Evolutionary conservation across 2,329 filamentous ascomycete genomes (phyloP).

Genomic region (Aspergillus jensenii): DNA sequence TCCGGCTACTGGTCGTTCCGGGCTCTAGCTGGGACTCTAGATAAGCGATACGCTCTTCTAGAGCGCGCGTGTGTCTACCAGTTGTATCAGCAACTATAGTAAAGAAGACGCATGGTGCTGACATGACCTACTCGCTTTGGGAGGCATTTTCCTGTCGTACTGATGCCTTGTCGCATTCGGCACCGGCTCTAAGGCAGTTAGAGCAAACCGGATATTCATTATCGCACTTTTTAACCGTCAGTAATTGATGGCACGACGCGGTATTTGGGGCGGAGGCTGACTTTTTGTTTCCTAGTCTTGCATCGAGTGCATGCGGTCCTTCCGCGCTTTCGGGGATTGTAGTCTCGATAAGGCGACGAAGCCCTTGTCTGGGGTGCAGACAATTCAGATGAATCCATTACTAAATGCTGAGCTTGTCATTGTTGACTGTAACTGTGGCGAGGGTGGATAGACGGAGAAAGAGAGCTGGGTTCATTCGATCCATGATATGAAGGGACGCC

Average conservation of each 20-base stretch:
- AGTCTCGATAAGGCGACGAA: slow-evolving; percentile 27
- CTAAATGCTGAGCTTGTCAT: neutral
- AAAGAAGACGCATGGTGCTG: neutral
- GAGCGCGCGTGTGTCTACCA: slow-evolving; percentile 41
- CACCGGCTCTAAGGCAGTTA: slow-evolving; percentile 46
- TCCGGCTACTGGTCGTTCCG: slow-evolving; percentile 14
- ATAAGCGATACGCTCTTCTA: slow-evolving; percentile 44
- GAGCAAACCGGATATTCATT: slow-evolving; percentile 47
- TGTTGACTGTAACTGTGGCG: neutral
- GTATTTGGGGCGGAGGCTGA: slow-evolving; percentile 17
- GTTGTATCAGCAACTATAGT: slow-evolving; percentile 7
- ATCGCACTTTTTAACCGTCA: slow-evolving; percentile 38
- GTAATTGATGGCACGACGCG: neutral
- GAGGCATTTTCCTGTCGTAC: slow-evolving; percentile 40
- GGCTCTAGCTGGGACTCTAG: slow-evolving; percentile 39
- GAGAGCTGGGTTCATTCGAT: neutral
- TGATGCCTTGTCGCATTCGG: slow-evolving; percentile 44
- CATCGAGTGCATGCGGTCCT: slow-evolving; percentile 48
- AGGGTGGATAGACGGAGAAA: slow-evolving; percentile 3
- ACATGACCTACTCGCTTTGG: slow-evolving; percentile 33
- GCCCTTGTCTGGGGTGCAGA: slow-evolving; percentile 21
- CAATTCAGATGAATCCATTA: slow-evolving; percentile 22
- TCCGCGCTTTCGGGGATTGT: slow-evolving; percentile 47
- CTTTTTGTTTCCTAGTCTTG: slow-evolving; percentile 48
- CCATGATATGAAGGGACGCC: neutral